Base-by-base conservation (phyloP, 2,329 filamentous ascomycete genomes). In the Celoporthe dispersa region DNA sequence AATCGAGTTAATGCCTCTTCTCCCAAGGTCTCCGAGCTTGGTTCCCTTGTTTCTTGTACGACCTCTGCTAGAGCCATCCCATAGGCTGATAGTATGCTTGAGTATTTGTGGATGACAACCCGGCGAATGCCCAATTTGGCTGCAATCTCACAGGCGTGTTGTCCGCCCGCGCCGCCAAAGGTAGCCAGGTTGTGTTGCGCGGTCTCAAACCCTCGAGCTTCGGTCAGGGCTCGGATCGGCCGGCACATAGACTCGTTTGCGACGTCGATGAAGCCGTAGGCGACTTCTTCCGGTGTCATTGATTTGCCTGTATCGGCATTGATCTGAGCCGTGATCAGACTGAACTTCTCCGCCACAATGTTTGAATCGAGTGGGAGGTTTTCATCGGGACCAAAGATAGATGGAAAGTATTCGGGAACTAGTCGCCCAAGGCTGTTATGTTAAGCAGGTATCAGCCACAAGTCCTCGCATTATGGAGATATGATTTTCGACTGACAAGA, bases 31-130 rank as follows among this genome's bases (percentile, higher is more conserved):
- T 83, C 83, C 5, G 88, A 88, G 37, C 88, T 85, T 19, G 91
- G 91, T 76, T 94, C 92, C 76, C 97, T 93, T 28, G 90, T 86
- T 80, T 97, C 94, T 73, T 96, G 92, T 0, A 97, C 94, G 1
- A 97, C 93, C 77, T 97, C 93, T 16, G 93, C 93, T 1, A 97
- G 82, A 0, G 93, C 92, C 91, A 96, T 95, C 1, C 93, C 93
- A 72, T 96, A 96, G 1, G 93, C 93, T 0, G 92, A 95, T 0
- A 96, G 83, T 0, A 96, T 91, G 0, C 92, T 94, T 1, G 92
- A 95, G 78, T 95, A 94, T 69, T 91, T 84, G 78, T 95, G 93
- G 1, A 96, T 85, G 22, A 97, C 84, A 39, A 96, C 94, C 75
- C 94, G 92, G 12, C 87, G 87, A 68, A 97, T 93, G 0, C 93